phyloP scores from a whole-genome alignment of 1,284 basidiomycete genomes.

The Cryptococcus sp. region DNA sequence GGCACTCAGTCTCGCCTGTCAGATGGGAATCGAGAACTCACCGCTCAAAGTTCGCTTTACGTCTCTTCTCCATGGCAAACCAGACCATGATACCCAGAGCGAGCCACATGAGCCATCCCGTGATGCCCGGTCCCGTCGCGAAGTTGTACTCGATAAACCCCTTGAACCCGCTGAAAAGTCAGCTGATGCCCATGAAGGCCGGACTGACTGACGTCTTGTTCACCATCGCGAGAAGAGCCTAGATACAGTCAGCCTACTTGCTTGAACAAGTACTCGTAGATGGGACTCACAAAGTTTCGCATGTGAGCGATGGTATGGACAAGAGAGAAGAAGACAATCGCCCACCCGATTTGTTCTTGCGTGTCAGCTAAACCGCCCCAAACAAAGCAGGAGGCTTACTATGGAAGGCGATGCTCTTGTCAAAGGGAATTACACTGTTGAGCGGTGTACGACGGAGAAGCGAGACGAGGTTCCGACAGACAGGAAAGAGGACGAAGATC shows the following conservation, averaged over 20 bases:
- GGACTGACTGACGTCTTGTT: slow-evolving; percentile 40
- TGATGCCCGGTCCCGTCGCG: slow-evolving; percentile 76
- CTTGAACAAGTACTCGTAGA: no score
- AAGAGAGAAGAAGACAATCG: slow-evolving; percentile 65
- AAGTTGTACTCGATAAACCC: slow-evolving; percentile 73
- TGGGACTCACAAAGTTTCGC: slow-evolving; percentile 17
- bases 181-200: slow-evolving; percentile 11
- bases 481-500: slow-evolving; percentile 80
- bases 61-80: slow-evolving; percentile 71
- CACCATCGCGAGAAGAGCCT: slow-evolving; percentile 58
- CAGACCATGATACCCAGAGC: slow-evolving; percentile 69
- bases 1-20: neutral
- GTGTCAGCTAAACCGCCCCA: slow-evolving; percentile 7
- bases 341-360: slow-evolving; percentile 71
- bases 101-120: slow-evolving; percentile 83
- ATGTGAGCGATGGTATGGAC: slow-evolving; percentile 51
- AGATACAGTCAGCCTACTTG: slow-evolving; percentile 46
- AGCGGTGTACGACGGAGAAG: slow-evolving; percentile 72
- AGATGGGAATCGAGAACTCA: slow-evolving; percentile 2
- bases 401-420: slow-evolving; percentile 82
- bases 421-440: slow-evolving; percentile 79
- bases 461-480: slow-evolving; percentile 86
- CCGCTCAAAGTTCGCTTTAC: slow-evolving; percentile 66
- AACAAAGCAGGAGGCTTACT: slow-evolving; percentile 46
- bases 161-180: slow-evolving; percentile 54